A percentile compares a stretch with the other conserved stretches of the same genome.
Evolutionary conservation across 1,284 basidiomycete genomes (phyloP).

Genomic region (Gomphus bonarii): DNA sequence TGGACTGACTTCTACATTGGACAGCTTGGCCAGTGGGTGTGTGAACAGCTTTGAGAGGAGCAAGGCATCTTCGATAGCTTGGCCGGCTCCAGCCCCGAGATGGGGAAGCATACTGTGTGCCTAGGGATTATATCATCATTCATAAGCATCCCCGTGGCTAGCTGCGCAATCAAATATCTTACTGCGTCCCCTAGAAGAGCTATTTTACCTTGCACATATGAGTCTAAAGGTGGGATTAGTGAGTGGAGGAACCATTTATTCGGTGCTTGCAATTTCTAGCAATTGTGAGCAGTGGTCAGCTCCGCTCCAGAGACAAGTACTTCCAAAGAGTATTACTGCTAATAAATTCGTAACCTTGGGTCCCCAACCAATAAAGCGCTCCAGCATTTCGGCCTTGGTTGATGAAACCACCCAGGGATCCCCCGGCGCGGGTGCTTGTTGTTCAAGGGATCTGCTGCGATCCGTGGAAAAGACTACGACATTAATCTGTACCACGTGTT

Average conservation of each 20-base stretch:
- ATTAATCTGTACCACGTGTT: slow-evolving; percentile 31
- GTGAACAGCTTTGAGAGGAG: slow-evolving; percentile 38
- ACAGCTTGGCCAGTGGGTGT: slow-evolving; percentile 30
- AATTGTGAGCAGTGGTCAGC: background rate
- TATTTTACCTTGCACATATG: slow-evolving; percentile 35
- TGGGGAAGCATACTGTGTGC: slow-evolving; percentile 53
- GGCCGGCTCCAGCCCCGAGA: slow-evolving; percentile 52
- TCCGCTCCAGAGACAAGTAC: background rate
- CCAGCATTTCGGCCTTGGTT: slow-evolving; percentile 33
- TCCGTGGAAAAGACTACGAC: slow-evolving; percentile 41
- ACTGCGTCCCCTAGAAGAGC: slow-evolving; percentile 53
- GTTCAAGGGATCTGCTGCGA: slow-evolving; percentile 26
- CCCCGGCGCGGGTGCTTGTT: slow-evolving; percentile 24
- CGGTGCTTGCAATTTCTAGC: slow-evolving; percentile 29
- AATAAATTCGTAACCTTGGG: slow-evolving; percentile 32
- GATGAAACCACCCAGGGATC: slow-evolving; percentile 39
- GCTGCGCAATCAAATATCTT: slow-evolving; percentile 16
- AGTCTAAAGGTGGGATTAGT: slow-evolving; percentile 36
- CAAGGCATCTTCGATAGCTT: slow-evolving; percentile 52
- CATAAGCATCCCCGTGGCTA: background rate
- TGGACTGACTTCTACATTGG: slow-evolving; percentile 36
- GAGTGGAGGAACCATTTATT: slow-evolving; percentile 53
- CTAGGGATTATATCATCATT: slow-evolving; percentile 23
- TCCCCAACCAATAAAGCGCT: slow-evolving; percentile 39
- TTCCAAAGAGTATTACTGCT: slow-evolving; percentile 3